Evolutionary conservation across 176 grass and related monocot species (phyloP), one percentile per base, ranked within the genome.

Genomic region (Carex cristatella): DNA sequence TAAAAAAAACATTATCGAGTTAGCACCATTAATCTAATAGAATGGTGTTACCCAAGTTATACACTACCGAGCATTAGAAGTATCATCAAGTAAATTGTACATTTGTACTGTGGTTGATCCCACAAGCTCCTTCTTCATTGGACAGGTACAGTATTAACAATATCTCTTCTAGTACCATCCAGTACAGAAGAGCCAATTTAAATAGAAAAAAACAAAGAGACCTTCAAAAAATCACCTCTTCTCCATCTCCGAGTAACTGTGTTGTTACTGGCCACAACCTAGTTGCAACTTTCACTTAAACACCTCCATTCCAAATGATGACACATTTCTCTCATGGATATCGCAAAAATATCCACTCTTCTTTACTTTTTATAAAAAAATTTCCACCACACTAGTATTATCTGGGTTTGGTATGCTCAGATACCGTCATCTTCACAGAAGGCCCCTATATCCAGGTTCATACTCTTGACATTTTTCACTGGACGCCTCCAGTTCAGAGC

Each of bases 391-490:
- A 63, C 4, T 9, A 18, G 9, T 31, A 55, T 9, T 18, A 69
- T 31, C 81, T 53, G 61, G 11, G 32, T 14, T 7, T 27, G 48
- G 62, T 69, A 27, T 31, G 61, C 64, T 83, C 62, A 83, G 35
- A 68, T 55, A 54, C 12, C 53, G 28, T 69, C 81, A 27, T 68
- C 61, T 83, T 83, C 78, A 56, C 64, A 23, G 23, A 23, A 23
- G 56, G 57, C 86, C 69, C 65, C 35, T 86, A 75, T 93, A 93
- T 7, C 48, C 4, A 58, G 82, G 37, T 60, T 92, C 89, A 51
- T 90, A 82, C 31, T 82, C 76, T 2, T 87, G 85, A 51, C 86
- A 87, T 85, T 98, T 94, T 46, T 86, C 88, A 82, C 91, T 89
- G 14, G 91, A 81, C 2, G 62, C 93, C 14, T 60, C 51, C 61